These are phyloP conservation scores for Salix dunnii DNA, from an alignment of 345 rosid genomes.

Conservation along the genomic window DNA sequence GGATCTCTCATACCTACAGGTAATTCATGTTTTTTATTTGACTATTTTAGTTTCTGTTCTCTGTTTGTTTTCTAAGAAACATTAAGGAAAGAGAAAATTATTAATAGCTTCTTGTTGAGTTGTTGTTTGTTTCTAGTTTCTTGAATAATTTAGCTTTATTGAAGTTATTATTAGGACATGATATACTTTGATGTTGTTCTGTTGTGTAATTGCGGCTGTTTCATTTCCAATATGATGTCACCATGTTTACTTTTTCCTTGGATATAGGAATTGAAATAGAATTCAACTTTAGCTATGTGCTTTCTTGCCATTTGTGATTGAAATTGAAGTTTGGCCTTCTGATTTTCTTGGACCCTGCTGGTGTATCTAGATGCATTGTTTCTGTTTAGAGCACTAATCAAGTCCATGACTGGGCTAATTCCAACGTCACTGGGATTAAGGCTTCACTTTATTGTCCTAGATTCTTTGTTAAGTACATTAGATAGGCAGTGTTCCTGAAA, in stretches of 20 bases:
- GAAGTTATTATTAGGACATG: not conserved
- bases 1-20: conserved; percentile 70
- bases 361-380: not conserved
- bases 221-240: not conserved
- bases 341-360: not conserved
- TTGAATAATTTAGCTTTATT: not conserved
- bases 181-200: not conserved
- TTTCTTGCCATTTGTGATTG: not conserved
- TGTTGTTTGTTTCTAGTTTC: not conserved
- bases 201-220: not conserved
- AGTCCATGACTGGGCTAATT: not conserved
- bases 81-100: not conserved
- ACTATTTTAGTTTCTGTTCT: not conserved
- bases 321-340: not conserved
- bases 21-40: conserved; percentile 13
- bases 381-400: not conserved
- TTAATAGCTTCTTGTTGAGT: not conserved
- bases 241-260: not conserved
- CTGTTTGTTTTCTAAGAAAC: not conserved
- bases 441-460: not conserved
- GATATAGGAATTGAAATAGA: not conserved
- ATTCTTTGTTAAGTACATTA: not conserved
- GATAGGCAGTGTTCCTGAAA: not conserved
- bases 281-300: not conserved
- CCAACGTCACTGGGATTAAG: not conserved